These are phyloP conservation scores for Rhizopogon parksii DNA, from an alignment of 1,284 basidiomycete species.

Conservation along the genomic window DNA sequence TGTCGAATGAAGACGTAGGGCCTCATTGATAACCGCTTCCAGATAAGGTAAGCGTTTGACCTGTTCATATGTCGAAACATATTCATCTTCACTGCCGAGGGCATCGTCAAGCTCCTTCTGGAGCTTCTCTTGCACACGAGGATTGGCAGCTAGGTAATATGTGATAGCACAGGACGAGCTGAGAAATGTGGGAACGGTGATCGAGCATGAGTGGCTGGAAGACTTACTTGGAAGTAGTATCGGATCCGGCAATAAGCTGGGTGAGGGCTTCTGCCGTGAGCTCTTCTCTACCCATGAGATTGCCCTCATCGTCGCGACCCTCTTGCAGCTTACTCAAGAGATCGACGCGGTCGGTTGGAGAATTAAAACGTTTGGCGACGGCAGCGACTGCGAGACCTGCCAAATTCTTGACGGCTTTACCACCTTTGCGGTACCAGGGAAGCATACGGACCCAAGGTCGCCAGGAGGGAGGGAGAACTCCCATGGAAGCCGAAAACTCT, in stretches of 20 bases:
- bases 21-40: conserved; percentile 79
- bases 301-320: conserved; percentile 72
- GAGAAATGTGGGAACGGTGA: conserved; percentile 6
- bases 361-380: conserved; percentile 66
- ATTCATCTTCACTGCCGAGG: conserved; percentile 52
- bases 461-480: conserved; percentile 68
- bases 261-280: conserved; percentile 84
- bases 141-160: conserved; percentile 73
- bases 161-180: conserved; percentile 83
- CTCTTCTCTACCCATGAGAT: conserved; percentile 73
- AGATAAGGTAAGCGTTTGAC: conserved; percentile 71
- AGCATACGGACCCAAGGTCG: conserved; percentile 59
- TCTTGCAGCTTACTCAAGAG: conserved; percentile 74
- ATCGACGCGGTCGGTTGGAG: conserved; percentile 65
- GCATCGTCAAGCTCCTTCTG: conserved; percentile 78
- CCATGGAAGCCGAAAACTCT: conserved; percentile 81
- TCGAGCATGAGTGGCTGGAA: background rate
- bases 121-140: conserved; percentile 59
- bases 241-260: conserved; percentile 79
- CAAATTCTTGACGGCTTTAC: conserved; percentile 64
- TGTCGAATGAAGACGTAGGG: conserved; percentile 75
- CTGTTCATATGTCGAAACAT: conserved; percentile 47
- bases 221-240: conserved; percentile 76
- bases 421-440: conserved; percentile 74
- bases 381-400: conserved; percentile 80